phyloP scores from a whole-genome alignment of 108 stramenopile genomes.

The Cyclostephanos tholiformis region DNA sequence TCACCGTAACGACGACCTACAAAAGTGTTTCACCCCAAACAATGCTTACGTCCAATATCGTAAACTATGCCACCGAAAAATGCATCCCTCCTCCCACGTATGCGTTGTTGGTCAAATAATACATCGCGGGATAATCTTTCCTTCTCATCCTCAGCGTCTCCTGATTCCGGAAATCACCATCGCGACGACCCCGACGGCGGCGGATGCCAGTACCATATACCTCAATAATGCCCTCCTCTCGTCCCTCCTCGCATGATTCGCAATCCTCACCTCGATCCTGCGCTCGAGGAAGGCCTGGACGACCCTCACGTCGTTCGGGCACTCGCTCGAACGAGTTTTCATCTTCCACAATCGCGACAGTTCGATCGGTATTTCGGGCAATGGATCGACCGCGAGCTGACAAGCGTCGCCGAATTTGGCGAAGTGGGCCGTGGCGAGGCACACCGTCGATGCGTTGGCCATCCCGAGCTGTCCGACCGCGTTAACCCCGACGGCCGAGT shows the following conservation, averaged over 20 bases:
- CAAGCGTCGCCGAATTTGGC: conserved; percentile 96
- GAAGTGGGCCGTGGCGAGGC: conserved; percentile 96
- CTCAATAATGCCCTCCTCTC: conserved; percentile 31
- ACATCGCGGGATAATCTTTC: no score
- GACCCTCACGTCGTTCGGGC: conserved; percentile 75
- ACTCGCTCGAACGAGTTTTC: conserved; percentile 71
- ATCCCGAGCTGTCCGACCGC: conserved; percentile 79
- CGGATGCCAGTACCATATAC: conserved; percentile 31
- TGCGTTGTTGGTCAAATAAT: no score
- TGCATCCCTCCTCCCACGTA: no score
- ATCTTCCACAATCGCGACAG: conserved; percentile 62
- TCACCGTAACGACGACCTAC: no score
- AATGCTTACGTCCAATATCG: no score
- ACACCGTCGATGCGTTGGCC: conserved; percentile 70
- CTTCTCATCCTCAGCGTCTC: conserved; percentile 42
- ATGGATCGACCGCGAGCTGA: conserved; percentile 68
- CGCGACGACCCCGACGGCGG: conserved; percentile 44
- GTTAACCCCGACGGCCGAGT: conserved; percentile 92
- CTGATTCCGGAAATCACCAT: conserved; percentile 21
- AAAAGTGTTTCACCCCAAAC: no score
- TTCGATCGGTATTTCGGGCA: conserved; percentile 71
- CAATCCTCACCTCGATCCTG: conserved; percentile 56
- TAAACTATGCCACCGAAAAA: no score
- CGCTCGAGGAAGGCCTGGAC: conserved; percentile 85
- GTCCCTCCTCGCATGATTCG: conserved; percentile 25